Base-by-base conservation (phyloP, 805 yeast species). In the Nakazawaea molendinolei region DNA sequence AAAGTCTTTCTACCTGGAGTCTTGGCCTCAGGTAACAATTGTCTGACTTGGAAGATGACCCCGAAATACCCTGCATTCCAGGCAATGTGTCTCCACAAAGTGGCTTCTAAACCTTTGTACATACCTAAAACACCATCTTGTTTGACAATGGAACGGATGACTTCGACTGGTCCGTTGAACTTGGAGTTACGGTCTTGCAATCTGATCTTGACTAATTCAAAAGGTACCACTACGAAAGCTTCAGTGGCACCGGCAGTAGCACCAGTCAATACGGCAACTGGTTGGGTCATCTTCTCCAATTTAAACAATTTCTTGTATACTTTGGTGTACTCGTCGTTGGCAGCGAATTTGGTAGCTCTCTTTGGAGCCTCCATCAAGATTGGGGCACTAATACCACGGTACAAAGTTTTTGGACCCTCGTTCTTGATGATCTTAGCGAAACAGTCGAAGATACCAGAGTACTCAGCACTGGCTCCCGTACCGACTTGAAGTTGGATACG, bases 1-100 rank as follows among this genome's bases (percentile, higher is more conserved):
- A 79, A 60, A 32, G 95, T 86, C 66, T 86, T 79, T 54, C 83
- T 83, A 29, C 82, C 63, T 23, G 80, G 65, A 40, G 68, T 71
- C 43, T 75, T 71, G 29, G 95, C 85, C 58, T 71, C 66, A 49
- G 97, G 97, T 63, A 92, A 68, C 44, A 86, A 48, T 6, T 67
- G 51, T 60, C 95, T 76, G 39, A 86, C 79, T 65, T 86, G 95
- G 76, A 78, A 84, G 50, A 92, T 92, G 49, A 83, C 75, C 45
- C 98, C 98, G 58, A 92, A 92, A 66, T 92, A 92, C 41, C 97
- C 97, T 31, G 96, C 95, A 63, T 92, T 92, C 99, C 99, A 92
- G 42, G 76, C 66, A 42, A 86, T 75, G 59, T 92, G 97, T 73
- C 99, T 84, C 95, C 96, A 92, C 55, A 92, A 62, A 8, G 98